Conservation (phyloP, 768 basidiomycete genomes). For the Clathrus columnatus region DNA sequence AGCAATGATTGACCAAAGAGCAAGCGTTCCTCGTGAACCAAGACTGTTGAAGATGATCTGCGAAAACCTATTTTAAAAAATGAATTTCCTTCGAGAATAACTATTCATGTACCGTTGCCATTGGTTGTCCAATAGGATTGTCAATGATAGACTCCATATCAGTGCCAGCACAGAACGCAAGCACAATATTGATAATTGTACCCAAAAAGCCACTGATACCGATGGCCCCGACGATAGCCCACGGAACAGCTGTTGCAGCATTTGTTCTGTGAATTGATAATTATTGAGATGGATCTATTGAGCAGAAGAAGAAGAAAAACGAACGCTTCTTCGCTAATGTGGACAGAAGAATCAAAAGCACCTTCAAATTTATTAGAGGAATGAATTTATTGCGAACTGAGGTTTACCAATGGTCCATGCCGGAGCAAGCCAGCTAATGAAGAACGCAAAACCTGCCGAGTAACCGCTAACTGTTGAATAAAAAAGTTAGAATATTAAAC, state of each 20-base stretch:
- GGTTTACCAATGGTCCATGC: slow-evolving; percentile 37
- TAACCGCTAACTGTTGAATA: slow-evolving; percentile 29
- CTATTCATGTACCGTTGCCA: slow-evolving; percentile 25
- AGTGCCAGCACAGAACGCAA: slow-evolving; percentile 56
- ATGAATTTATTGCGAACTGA: neutral
- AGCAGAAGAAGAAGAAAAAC: neutral
- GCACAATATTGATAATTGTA: slow-evolving; percentile 47
- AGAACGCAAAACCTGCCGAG: slow-evolving; percentile 35
- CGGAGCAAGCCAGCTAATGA: slow-evolving; percentile 34
- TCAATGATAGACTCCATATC: slow-evolving; percentile 36
- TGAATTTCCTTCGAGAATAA: neutral
- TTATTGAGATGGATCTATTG: neutral
- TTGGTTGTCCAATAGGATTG: slow-evolving; percentile 33
- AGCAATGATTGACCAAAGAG: slow-evolving; percentile 48
- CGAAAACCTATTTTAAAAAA: neutral
- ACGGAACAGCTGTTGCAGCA: slow-evolving; percentile 58
- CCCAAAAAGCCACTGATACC: slow-evolving; percentile 39
- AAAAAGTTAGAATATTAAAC: neutral
- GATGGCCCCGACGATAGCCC: slow-evolving; percentile 54
- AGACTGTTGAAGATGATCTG: slow-evolving; percentile 39
- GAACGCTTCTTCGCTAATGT: slow-evolving; percentile 60
- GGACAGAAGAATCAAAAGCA: slow-evolving; percentile 48
- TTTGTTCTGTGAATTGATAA: slow-evolving; percentile 28
- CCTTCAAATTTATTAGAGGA: slow-evolving; percentile 16
- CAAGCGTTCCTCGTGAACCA: slow-evolving; percentile 40